phyloP scores from a whole-genome alignment of 495 filamentous ascomycete genomes.

The Staphylotrichum longicolle region DNA sequence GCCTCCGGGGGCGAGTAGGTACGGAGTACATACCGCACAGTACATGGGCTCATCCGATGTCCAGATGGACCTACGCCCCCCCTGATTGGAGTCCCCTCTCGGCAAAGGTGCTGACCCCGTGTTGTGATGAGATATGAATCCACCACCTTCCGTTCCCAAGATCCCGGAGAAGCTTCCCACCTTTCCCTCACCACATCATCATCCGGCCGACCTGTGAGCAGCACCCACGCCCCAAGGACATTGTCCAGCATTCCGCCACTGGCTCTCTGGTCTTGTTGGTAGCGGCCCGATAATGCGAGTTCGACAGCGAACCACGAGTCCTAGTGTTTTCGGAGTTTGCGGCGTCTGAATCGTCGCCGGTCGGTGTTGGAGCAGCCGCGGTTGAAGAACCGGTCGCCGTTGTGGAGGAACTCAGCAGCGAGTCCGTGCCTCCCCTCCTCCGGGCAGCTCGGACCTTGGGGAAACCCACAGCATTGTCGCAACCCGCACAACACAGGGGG shows the following conservation, averaged over 20 bases:
- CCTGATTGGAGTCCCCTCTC: conserved; percentile 6
- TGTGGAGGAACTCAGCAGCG: conserved; percentile 3
- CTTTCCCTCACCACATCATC: conserved; percentile 22
- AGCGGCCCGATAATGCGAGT: conserved; percentile 28
- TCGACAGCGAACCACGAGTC: conserved; percentile 17
- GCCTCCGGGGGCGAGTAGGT: background rate
- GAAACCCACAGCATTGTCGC: background rate
- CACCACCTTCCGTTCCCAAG: conserved; percentile 31
- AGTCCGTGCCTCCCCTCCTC: background rate
- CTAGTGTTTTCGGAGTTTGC: conserved; percentile 19
- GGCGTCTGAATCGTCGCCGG: conserved; percentile 16
- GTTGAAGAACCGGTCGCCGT: conserved; percentile 13
- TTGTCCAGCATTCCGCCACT: conserved; percentile 4
- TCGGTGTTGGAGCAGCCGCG: conserved; percentile 10
- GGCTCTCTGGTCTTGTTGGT: conserved; percentile 1
- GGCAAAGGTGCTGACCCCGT: conserved; percentile 24
- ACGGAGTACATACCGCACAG: conserved; percentile 8
- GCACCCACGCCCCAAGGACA: background rate
- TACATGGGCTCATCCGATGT: background rate
- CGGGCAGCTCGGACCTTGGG: conserved; percentile 9
- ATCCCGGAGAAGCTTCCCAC: conserved; percentile 26
- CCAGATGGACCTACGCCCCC: too few relatives aligned
- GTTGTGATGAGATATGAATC: conserved; percentile 34
- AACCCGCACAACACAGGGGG: background rate
- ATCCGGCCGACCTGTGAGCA: conserved; percentile 13